phyloP scores from a whole-genome alignment of 2,329 filamentous ascomycete genomes.

The Cordyceps tenuipes region DNA sequence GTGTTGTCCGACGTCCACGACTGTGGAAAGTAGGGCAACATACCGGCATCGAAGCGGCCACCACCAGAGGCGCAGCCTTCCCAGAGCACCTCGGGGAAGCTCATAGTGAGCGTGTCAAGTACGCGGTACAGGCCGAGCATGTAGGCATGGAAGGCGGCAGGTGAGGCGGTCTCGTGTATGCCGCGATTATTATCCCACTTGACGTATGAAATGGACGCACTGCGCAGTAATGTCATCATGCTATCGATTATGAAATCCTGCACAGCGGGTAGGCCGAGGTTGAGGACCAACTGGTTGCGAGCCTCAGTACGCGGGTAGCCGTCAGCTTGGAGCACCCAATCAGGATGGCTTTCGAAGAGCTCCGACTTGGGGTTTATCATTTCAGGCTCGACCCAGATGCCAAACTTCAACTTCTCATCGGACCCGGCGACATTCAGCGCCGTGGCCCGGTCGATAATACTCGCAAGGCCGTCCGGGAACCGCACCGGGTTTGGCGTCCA shows the following conservation, averaged over 20 bases:
- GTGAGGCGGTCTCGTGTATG: constrained; percentile 49
- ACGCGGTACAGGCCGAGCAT: constrained; percentile 56
- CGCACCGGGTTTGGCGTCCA: constrained; percentile 50
- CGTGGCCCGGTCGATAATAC: constrained; percentile 43
- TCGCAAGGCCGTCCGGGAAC: constrained; percentile 48
- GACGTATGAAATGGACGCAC: constrained; percentile 48
- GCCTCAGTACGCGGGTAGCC: constrained; percentile 45
- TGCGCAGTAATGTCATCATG: constrained; percentile 45
- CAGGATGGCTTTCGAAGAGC: constrained; percentile 52
- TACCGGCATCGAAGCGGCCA: constrained; percentile 54
- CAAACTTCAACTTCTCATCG: constrained; percentile 45
- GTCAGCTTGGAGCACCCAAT: constrained; percentile 54
- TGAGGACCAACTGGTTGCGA: constrained; percentile 53
- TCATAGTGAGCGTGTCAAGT: constrained; percentile 48
- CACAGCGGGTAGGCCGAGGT: constrained; percentile 51
- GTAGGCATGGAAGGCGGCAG: constrained; percentile 47
- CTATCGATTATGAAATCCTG: constrained; percentile 53
- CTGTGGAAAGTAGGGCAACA: constrained; percentile 58
- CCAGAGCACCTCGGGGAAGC: constrained; percentile 54
- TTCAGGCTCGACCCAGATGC: constrained; percentile 60
- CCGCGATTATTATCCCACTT: constrained; percentile 63
- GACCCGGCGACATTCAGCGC: constrained; percentile 38
- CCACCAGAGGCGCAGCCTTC: constrained; percentile 59
- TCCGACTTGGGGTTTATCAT: constrained; percentile 57
- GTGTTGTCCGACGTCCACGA: constrained; percentile 59